Base-by-base conservation (phyloP, 1,139 yeast genomes). In the Waltiozyma solani region DNA sequence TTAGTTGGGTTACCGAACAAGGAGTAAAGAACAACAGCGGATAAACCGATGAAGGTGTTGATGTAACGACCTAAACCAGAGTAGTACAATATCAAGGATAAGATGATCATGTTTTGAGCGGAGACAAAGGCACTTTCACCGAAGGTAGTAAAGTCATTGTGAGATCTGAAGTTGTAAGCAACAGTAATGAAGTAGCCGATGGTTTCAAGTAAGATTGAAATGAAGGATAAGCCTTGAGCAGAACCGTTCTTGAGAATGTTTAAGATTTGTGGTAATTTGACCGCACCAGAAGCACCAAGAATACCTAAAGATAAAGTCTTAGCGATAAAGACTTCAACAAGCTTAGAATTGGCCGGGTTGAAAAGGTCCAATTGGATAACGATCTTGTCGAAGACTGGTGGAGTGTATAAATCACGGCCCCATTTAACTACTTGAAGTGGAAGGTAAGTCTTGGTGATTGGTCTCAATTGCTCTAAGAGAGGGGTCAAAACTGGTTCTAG, bases 81-180 rank as follows among this genome's bases (percentile, higher is more conserved):
- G 44, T 51, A 60, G 27, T 49, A 45, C 29, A 63, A 44, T 26
- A 67, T 54, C 40, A 67, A 48, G 14, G 56, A 37, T 24, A 65
- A 47, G 34, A 68, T 58, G 27, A 57, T 45, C 10, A 60, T 38
- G 43, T 67, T 66, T 48, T 68, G 73, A 19, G 66, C 30, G 1
- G 64, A 59, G 24, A 67, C 51, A 35, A 67, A 54, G 3, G 61
- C 57, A 21, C 61, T 51, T 44, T 68, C 73, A 33, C 72, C 72
- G 48, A 64, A 68, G 13, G 69, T 58, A 39, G 61, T 52, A 40
- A 68, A 66, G n/a, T 67, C 62, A 41, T 63, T 61, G 15, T 57
- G 52, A 35, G 53, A 50, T 41, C 71, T 59, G 44, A 59, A 59
- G 47, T 64, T 64, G 49, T 66, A 68, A 8, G 67, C 60, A 24